Evolutionary conservation across 768 basidiomycete genomes (phyloP).

Genomic region (Phylloporus arenicola): DNA sequence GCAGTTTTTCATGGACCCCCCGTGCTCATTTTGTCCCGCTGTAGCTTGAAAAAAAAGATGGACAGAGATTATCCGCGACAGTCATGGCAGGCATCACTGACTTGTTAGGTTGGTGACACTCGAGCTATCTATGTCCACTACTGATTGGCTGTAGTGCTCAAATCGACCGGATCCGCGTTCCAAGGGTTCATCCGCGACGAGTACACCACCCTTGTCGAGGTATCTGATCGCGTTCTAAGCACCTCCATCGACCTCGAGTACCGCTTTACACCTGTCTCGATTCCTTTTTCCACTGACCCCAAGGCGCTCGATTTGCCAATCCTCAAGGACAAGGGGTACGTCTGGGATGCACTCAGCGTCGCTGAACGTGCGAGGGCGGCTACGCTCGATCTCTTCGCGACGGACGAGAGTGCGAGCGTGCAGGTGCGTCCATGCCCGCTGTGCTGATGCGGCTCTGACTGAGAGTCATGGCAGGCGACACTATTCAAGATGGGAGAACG

Average conservation of each 20-base stretch:
- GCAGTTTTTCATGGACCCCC: background rate
- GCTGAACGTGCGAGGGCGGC: conserved; percentile 47
- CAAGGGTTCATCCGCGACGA: conserved; percentile 77
- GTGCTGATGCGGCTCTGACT: background rate
- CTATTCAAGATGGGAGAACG: conserved; percentile 82
- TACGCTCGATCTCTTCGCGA: conserved; percentile 78
- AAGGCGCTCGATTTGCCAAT: conserved; percentile 47
- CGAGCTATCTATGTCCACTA: background rate
- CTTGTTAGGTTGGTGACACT: conserved; percentile 56
- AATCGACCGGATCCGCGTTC: conserved; percentile 85
- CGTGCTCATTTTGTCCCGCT: background rate
- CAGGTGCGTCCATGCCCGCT: conserved; percentile 48
- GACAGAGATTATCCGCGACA: conserved; percentile 54
- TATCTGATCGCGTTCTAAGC: conserved; percentile 85
- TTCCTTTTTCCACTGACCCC: conserved; percentile 47
- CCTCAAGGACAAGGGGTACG: conserved; percentile 41
- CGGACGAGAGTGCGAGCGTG: conserved; percentile 87
- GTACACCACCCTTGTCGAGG: conserved; percentile 80
- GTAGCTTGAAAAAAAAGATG: conserved; percentile 66
- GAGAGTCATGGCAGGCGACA: conserved; percentile 58
- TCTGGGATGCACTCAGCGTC: conserved; percentile 58
- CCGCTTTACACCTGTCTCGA: conserved; percentile 46
- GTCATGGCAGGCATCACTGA: conserved; percentile 72
- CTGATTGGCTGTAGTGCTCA: conserved; percentile 56
- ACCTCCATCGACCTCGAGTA: conserved; percentile 80